Base-by-base conservation (phyloP, 169 alveolate genomes). In the Plasmodium malariae region DNA sequence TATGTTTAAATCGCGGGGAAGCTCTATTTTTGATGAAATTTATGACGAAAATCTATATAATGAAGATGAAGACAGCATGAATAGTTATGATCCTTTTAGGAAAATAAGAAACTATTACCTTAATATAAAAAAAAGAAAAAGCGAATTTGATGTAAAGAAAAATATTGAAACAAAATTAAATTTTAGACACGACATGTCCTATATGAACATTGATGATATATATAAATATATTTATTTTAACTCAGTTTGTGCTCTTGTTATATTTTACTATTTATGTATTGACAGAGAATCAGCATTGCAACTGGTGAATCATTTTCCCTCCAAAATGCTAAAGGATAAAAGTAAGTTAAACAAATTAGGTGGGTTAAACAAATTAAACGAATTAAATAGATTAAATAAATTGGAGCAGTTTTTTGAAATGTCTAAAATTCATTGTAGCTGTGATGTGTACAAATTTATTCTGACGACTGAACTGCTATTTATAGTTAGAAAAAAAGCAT, bases 241-340 rank as follows among this genome's bases (percentile, higher is more conserved):
- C 28, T 76, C 89, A 40, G 32, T 62, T 37, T 63, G 43, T 63
- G 59, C 89, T 12, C 76, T 76, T 17, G 40, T 76, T 62, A 76
- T 76, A 60, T 76, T 60, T 76, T 76, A 76, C 26, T 76, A 67
- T 62, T 76, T 76, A 36, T 76, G 63, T 60, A 60, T 45, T 43
- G 67, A 51, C 36, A 5, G 9, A 37, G 21, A 62, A 76, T 63
- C 30, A 12, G 89, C 78, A 21, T 37, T 30, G 9, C 40, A 76
- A 21, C n/a, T 76, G 28, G 30, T 55, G 59, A 76, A 45, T 17
- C 37, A 32, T 7, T 36, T 74, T 21, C 36, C 26, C 43, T 49
- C n/a, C 34, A 34, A 26, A 7, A 60, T 28, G 48, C 17, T 32
- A 70, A 49, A 51, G 45, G 24, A 48, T 19, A 30, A 21, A 67